phyloP scores from a whole-genome alignment of 345 rosid genomes.

The Acer campestre region DNA sequence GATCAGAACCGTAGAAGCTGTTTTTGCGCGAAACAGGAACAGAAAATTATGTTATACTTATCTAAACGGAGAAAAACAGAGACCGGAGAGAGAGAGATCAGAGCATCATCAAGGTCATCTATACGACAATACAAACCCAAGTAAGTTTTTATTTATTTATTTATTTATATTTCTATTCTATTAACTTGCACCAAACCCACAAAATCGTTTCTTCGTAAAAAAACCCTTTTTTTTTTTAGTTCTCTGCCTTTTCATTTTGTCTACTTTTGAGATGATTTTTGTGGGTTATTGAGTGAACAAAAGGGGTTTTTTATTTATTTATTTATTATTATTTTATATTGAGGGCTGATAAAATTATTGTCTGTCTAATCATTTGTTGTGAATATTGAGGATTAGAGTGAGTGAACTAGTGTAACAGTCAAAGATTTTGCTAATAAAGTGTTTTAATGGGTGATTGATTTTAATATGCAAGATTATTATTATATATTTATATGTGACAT shows the following conservation, averaged over 20 bases:
- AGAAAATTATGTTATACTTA: neutral
- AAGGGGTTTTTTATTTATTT: no score
- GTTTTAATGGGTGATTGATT: constrained; percentile 2
- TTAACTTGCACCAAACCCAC: neutral
- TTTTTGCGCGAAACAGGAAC: neutral
- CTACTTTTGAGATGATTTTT: no score
- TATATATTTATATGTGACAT: neutral
- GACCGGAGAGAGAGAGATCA: neutral
- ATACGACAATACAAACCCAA: no score
- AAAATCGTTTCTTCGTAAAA: neutral
- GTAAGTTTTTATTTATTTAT: neutral
- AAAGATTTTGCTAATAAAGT: neutral
- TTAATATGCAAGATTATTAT: neutral
- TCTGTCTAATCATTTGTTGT: neutral
- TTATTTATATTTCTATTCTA: neutral
- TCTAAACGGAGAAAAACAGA: neutral
- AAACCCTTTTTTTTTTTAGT: neutral
- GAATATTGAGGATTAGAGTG: neutral
- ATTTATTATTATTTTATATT: no score
- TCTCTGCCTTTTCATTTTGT: neutral
- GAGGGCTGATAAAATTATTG: neutral
- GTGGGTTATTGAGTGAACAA: constrained; percentile 1
- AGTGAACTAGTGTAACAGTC: neutral
- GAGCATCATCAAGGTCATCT: neutral
- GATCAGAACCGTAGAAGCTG: neutral